A percentile compares a stretch with the other conserved stretches of the same genome.
phyloP scores from a whole-genome alignment of 2,329 filamentous ascomycete species.

The Colletotrichum plurivorum region DNA sequence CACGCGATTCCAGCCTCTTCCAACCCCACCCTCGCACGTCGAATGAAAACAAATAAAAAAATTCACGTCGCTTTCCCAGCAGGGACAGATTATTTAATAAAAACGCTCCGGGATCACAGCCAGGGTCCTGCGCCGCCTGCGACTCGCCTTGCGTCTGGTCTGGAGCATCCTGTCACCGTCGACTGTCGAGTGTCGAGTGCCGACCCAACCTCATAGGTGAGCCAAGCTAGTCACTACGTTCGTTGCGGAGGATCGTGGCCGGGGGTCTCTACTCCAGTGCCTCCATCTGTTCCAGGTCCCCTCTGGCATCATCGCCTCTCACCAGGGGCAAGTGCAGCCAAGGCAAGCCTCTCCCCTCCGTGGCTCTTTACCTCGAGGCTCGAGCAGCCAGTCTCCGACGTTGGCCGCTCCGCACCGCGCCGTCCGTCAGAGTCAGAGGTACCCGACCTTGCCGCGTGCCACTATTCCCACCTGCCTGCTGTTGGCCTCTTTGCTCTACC shows the following conservation, averaged over 20 bases:
- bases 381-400: slow-evolving; percentile 24
- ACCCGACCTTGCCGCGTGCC: slow-evolving; percentile 19
- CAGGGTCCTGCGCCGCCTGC: slow-evolving; percentile 26
- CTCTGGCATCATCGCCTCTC: slow-evolving; percentile 20
- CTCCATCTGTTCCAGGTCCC: slow-evolving; percentile 16
- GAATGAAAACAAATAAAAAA: slow-evolving; percentile 13
- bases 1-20: slow-evolving; percentile 39
- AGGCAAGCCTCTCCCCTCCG: slow-evolving; percentile 24
- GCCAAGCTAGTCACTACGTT: slow-evolving; percentile 39
- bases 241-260: slow-evolving; percentile 38
- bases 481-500: slow-evolving; percentile 29
- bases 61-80: slow-evolving; percentile 25
- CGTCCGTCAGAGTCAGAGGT: background rate
- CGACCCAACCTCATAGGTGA: slow-evolving; percentile 35
- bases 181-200: slow-evolving; percentile 12
- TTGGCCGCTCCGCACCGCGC: slow-evolving; percentile 17
- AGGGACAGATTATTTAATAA: slow-evolving; percentile 30
- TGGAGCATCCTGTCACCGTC: slow-evolving; percentile 27
- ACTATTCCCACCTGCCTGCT: slow-evolving; percentile 37
- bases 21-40: slow-evolving; percentile 37
- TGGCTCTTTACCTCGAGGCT: slow-evolving; percentile 5
- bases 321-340: slow-evolving; percentile 31
- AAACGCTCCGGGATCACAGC: slow-evolving; percentile 39
- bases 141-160: slow-evolving; percentile 30
- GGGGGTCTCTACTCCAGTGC: slow-evolving; percentile 20